Evolutionary conservation across 1,284 basidiomycete species (phyloP).

Genomic region (Schizophyllum commune): DNA sequence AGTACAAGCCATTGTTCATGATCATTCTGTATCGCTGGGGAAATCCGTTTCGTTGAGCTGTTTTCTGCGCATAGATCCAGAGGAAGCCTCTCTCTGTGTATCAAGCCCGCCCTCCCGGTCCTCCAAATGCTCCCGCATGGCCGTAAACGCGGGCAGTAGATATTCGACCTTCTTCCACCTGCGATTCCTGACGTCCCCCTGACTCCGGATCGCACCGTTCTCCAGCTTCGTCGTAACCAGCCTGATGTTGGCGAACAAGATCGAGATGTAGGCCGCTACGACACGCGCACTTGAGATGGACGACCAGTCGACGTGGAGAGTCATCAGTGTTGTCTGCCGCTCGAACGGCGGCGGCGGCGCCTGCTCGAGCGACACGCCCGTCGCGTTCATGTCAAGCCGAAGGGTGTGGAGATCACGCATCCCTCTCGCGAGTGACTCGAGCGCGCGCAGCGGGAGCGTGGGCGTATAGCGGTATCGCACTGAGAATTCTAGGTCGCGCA

Average conservation of each 20-base stretch:
- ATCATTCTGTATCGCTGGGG: too few species aligned
- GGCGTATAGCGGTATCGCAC: background rate
- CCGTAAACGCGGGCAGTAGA: background rate
- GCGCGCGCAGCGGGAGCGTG: background rate
- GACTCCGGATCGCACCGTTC: background rate
- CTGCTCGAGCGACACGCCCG: background rate
- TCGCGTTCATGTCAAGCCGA: background rate
- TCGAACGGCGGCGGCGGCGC: background rate
- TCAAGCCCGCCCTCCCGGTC: background rate
- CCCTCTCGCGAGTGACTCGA: background rate
- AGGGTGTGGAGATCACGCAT: background rate
- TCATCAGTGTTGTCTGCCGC: background rate
- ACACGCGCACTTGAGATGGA: background rate
- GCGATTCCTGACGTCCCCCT: background rate
- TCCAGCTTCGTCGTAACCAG: background rate
- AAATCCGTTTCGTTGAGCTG: too few species aligned
- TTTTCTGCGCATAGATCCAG: background rate
- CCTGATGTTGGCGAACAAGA: background rate
- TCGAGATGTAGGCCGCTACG: background rate
- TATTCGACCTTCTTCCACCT: background rate
- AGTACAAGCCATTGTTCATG: too few species aligned
- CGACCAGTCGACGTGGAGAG: background rate
- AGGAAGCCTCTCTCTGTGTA: background rate
- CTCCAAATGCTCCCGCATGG: background rate
- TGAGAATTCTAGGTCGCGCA: background rate